phyloP scores from a whole-genome alignment of 805 yeast species.

The Peterozyma toletana region DNA sequence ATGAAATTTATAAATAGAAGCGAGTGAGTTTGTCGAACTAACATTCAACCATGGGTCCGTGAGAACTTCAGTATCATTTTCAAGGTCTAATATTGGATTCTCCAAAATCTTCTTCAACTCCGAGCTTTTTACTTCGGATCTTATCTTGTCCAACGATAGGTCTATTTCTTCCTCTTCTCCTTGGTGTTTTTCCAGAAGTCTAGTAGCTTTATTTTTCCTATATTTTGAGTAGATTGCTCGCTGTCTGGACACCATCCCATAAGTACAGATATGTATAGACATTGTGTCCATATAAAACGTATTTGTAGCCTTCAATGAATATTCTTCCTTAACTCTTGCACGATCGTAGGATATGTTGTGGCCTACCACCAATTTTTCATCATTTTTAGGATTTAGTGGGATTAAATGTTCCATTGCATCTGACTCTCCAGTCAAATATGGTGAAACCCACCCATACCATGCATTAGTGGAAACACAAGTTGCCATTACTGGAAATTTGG shows the following conservation, averaged over 20 bases:
- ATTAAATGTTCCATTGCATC: conserved; percentile 55
- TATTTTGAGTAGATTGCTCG: conserved; percentile 69
- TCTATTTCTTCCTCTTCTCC: conserved; percentile 11
- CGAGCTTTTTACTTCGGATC: conserved; percentile 14
- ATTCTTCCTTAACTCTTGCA: conserved; percentile 80
- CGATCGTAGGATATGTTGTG: conserved; percentile 90
- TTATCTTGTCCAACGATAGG: conserved; percentile 10
- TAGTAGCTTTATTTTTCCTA: conserved; percentile 27
- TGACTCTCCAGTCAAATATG: conserved; percentile 57
- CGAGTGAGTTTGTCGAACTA: conserved; percentile 73
- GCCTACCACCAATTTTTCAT: conserved; percentile 66
- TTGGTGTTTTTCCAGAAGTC: conserved; percentile 11
- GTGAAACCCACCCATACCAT: conserved; percentile 96
- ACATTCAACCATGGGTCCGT: conserved; percentile 83
- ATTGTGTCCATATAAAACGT: conserved; percentile 85
- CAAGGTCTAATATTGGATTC: conserved; percentile 22
- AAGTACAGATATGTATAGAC: conserved; percentile 84
- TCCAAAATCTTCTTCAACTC: conserved; percentile 20
- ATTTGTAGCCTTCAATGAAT: conserved; percentile 54
- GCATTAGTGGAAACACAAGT: conserved; percentile 70
- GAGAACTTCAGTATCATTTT: conserved; percentile 18
- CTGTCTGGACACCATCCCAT: conserved; percentile 92
- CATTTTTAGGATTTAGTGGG: conserved; percentile 53
- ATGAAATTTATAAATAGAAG: conserved; percentile 73
- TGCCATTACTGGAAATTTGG: conserved; percentile 74